Percentiles rank a stretch among this genome's conserved stretches.
phyloP scores from a whole-genome alignment of 2,329 filamentous ascomycete species.

The Neofusicoccum umdonicola region DNA sequence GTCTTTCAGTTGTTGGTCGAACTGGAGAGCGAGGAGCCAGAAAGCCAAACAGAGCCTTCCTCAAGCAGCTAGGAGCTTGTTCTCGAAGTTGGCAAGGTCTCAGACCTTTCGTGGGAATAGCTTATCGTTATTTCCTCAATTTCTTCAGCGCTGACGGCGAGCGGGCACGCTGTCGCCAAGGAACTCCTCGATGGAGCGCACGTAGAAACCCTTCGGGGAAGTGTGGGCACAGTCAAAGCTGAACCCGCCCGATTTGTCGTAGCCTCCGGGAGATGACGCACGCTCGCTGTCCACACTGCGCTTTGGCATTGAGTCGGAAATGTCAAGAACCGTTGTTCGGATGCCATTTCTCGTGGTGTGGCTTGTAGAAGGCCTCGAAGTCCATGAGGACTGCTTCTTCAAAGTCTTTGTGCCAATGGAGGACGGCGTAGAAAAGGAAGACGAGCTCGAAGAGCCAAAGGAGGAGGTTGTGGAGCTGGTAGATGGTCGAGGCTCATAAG shows the following conservation, averaged over 20 bases:
- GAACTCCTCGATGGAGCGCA: constrained; percentile 1
- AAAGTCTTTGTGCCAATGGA: constrained; percentile 1
- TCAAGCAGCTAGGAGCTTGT: background rate
- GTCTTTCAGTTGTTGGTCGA: background rate
- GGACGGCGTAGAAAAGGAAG: background rate
- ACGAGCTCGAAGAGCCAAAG: background rate
- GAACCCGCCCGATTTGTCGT: background rate
- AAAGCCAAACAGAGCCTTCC: background rate
- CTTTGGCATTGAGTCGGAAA: background rate
- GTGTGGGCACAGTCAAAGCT: background rate
- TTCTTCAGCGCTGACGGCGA: background rate
- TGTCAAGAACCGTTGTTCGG: background rate
- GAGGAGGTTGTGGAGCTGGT: background rate
- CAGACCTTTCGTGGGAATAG: background rate
- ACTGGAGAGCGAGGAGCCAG: background rate
- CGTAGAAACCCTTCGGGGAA: constrained; percentile 10
- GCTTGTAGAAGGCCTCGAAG: background rate
- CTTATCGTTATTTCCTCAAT: too few species aligned
- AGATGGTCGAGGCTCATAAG: constrained; percentile 4
- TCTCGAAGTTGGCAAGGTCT: background rate
- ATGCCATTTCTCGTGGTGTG: background rate
- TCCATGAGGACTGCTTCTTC: constrained; percentile 7
- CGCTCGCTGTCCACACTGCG: background rate
- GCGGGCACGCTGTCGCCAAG: background rate
- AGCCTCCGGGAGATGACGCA: background rate